phyloP scores from a whole-genome alignment of 495 filamentous ascomycete genomes.

The Talaromyces adpressus region DNA sequence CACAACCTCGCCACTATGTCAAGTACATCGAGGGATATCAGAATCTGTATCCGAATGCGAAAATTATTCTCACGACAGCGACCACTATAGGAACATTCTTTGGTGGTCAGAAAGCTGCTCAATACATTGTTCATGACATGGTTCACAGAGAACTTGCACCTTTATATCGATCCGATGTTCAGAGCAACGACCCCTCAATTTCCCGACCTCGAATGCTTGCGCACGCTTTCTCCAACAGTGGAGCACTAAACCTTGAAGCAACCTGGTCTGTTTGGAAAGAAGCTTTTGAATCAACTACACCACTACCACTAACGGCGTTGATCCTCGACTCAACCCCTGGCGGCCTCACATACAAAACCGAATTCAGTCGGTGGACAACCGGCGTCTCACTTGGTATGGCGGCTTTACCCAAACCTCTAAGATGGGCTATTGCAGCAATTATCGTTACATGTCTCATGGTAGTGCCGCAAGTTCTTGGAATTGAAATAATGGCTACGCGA shows the following conservation, averaged over 20 bases:
- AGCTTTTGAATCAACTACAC: neutral
- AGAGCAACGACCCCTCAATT: neutral
- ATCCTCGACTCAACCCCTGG: slow-evolving; percentile 20
- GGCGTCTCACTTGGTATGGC: slow-evolving; percentile 11
- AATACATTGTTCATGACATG: slow-evolving; percentile 5
- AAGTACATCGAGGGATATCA: slow-evolving; percentile 38
- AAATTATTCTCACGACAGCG: slow-evolving; percentile 21
- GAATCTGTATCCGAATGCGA: slow-evolving; percentile 26
- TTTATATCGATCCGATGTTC: neutral
- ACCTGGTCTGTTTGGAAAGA: slow-evolving; percentile 10
- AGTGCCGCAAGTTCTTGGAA: slow-evolving; percentile 7
- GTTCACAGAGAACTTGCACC: slow-evolving; percentile 5
- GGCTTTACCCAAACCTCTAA: slow-evolving; percentile 7
- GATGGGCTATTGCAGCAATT: neutral
- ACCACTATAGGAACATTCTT: slow-evolving; percentile 12
- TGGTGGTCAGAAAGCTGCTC: slow-evolving; percentile 6
- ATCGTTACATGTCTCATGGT: slow-evolving; percentile 8
- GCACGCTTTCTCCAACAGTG: slow-evolving; percentile 20
- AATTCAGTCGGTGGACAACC: slow-evolving; percentile 6
- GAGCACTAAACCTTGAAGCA: slow-evolving; percentile 9
- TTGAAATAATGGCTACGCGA: slow-evolving; percentile 7
- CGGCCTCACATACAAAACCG: slow-evolving; percentile 6
- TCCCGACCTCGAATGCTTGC: slow-evolving; percentile 11
- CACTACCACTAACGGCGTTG: slow-evolving; percentile 10
- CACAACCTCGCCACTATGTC: slow-evolving; percentile 26